These are phyloP conservation scores for Cichorium intybus DNA, from an alignment of 140 eudicot genomes.

Conservation along the genomic window DNA sequence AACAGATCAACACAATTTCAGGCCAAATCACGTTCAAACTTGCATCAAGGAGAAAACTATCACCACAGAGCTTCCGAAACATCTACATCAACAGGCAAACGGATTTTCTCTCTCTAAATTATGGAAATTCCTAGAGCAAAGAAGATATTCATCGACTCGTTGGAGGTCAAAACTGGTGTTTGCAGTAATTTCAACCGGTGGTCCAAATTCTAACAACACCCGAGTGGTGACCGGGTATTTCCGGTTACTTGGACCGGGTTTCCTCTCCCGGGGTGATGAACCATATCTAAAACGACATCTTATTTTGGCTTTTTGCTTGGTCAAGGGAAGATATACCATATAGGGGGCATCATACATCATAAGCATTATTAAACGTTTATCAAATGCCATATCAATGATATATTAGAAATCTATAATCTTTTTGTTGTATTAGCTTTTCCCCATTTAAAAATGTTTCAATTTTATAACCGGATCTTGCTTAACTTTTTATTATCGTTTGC, in stretches of 20 bases:
- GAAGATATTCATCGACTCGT: conserved; percentile 26
- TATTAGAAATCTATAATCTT: too few species aligned
- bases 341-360: not conserved
- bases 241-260: conserved; percentile 32
- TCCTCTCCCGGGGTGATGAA: conserved; percentile 4
- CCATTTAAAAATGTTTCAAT: too few species aligned
- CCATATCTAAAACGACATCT: conserved; percentile 22
- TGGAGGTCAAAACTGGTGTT: conserved; percentile 32
- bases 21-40: not conserved
- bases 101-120: conserved; percentile 29
- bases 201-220: conserved; percentile 31
- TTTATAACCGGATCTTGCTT: too few species aligned
- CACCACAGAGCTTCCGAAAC: not conserved
- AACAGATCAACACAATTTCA: conserved; percentile 5
- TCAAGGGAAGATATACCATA: conserved; percentile 3
- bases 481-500: too few species aligned
- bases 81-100: conserved; percentile 18
- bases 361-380: not conserved
- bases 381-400: not conserved
- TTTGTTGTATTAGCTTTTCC: too few species aligned
- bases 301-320: conserved; percentile 18
- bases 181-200: conserved; percentile 34
- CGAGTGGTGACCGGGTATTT: conserved; percentile 31
- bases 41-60: conserved; percentile 14
- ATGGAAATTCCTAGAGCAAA: conserved; percentile 25